Evolutionary conservation across 768 basidiomycete genomes (phyloP).

Genomic region (Serendipita sp.): DNA sequence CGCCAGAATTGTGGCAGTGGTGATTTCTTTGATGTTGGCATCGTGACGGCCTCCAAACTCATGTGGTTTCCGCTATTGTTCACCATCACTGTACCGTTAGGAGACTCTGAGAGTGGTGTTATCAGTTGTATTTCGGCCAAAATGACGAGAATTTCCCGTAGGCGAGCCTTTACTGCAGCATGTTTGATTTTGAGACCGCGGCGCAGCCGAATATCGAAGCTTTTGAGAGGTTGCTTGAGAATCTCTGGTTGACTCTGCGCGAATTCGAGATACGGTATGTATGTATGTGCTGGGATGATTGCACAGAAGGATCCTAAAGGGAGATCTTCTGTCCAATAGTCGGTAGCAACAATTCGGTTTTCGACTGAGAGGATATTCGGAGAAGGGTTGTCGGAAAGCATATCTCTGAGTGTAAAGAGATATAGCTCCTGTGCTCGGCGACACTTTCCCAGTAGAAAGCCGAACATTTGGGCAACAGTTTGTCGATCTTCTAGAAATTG

Average conservation of each 20-base stretch:
- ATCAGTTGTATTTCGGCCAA: constrained; percentile 43
- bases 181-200: constrained; percentile 40
- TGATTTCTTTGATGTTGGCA: neutral
- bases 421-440: constrained; percentile 52
- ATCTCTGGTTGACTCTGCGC: constrained; percentile 36
- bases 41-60: neutral
- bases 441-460: constrained; percentile 52
- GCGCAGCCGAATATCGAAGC: constrained; percentile 37
- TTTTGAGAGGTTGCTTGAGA: constrained; percentile 31
- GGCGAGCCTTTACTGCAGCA: constrained; percentile 39
- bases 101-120: constrained; percentile 30
- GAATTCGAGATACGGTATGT: constrained; percentile 40
- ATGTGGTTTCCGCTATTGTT: constrained; percentile 23
- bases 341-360: constrained; percentile 40
- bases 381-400: constrained; percentile 27
- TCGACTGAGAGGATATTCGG: constrained; percentile 34
- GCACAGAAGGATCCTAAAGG: constrained; percentile 51
- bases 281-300: constrained; percentile 38
- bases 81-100: constrained; percentile 14
- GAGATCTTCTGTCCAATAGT: constrained; percentile 47
- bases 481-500: constrained; percentile 53
- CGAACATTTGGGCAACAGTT: constrained; percentile 58
- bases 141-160: constrained; percentile 46
- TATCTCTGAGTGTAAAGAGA: constrained; percentile 31
- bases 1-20: constrained; percentile 48